Percentiles rank a stretch among this genome's conserved stretches.
phyloP scores from a whole-genome alignment of 2,329 filamentous ascomycete species.

The Penicillium sp. region DNA sequence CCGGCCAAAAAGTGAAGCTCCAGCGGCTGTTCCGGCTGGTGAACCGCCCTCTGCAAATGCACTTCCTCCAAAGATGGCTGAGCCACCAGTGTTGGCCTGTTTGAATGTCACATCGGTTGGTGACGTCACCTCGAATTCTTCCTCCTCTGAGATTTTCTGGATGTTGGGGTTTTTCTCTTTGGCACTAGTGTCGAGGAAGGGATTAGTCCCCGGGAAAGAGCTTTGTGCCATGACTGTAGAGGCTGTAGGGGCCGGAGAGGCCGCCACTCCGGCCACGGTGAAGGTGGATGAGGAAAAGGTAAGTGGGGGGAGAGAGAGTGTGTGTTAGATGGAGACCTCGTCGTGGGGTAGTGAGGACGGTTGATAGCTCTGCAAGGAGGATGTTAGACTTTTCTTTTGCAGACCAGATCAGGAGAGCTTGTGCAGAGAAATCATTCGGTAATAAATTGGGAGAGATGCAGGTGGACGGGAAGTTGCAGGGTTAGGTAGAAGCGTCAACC shows the following conservation, averaged over 20 bases:
- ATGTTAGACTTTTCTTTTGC: neutral
- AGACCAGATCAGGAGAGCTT: neutral
- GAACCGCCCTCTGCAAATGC: constrained; percentile 30
- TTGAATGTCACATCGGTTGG: constrained; percentile 71
- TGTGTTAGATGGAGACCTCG: neutral
- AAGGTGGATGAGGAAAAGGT: constrained; percentile 27
- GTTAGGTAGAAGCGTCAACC: constrained; percentile 2
- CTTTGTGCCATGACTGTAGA: constrained; percentile 66
- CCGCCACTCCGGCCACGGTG: constrained; percentile 36
- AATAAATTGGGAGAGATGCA: constrained; percentile 8
- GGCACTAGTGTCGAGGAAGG: constrained; percentile 80
- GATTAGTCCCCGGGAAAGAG: constrained; percentile 80
- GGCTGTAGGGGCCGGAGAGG: constrained; percentile 37
- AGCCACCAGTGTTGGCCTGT: constrained; percentile 40
- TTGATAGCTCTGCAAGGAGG: neutral
- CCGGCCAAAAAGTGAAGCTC: constrained; percentile 40
- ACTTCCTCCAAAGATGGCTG: constrained; percentile 48
- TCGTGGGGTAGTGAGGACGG: neutral
- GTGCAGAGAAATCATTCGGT: neutral
- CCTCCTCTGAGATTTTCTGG: constrained; percentile 77
- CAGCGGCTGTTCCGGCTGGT: constrained; percentile 22
- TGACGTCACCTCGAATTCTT: constrained; percentile 79
- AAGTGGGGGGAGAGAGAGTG: constrained; percentile 15
- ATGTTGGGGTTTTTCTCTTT: constrained; percentile 60
- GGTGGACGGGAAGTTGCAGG: constrained; percentile 10